Evolutionary conservation across 139 green algal genomes (phyloP), one percentile per base, ranked within the genome.

Genomic region (Trebouxia sp.): DNA sequence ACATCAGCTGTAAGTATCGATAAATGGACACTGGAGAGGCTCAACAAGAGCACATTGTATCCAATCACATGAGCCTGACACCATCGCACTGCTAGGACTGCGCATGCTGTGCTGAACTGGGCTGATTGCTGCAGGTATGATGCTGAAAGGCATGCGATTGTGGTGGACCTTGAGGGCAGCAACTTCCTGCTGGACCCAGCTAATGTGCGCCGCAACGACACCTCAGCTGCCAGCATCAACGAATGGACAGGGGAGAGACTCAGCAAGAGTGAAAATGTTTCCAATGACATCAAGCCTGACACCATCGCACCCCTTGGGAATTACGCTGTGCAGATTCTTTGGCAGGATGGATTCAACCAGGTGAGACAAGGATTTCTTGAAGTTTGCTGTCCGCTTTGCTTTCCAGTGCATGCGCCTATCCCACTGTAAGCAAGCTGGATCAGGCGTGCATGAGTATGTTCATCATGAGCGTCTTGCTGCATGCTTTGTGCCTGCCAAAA

Each of bases 251-350:
- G 94, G 47, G 86, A 92, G 86, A 86, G 82, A n/a, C 90, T 88
- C 70, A 43, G 87, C 28, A 35, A 47, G 65, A 55, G 38, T n/a
- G 51, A 42, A 14, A 70, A 78, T 8, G 35, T 85, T 14, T 12
- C 82, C 26, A 90, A 98, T 28, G 89, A 92, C 79, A 88, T 98
- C 7, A 78, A 82, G 69, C 95, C 95, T 0, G 45, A 89, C 15
- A 53, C 75, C 12, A 84, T 98, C 38, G 82, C 87, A 42, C 89
- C 92, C 3, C 79, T 99, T 15, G 97, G 97, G 41, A 99, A 99
- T 89, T 99, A 99, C 80, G 97, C 97, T 5, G 93, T 91, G 41
- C 85, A 93, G 87, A 96, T 97, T 79, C 82, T 70, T 4, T 97
- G 94, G 93, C 56, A 93, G 76, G 94, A 97, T 50, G 92, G 93